phyloP scores from a whole-genome alignment of 1,284 basidiomycete genomes.

The Cronartium quercuum region DNA sequence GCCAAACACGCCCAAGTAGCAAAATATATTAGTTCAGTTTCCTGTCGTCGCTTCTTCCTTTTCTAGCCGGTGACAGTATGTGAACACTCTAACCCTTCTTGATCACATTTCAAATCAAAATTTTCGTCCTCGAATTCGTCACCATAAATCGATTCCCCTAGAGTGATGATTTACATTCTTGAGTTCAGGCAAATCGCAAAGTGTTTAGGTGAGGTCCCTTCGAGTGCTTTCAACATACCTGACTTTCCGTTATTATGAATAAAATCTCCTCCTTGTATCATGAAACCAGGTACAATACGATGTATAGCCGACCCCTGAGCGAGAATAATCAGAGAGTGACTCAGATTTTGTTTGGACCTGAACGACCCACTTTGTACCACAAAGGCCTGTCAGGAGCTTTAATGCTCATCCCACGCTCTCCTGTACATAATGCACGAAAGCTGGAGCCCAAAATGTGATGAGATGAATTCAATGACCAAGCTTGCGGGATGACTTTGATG shows the following conservation, averaged over 20 bases:
- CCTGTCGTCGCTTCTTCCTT: background rate
- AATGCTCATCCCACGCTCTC: slow-evolving; percentile 25
- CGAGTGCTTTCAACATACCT: background rate
- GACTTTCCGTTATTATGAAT: slow-evolving; percentile 26
- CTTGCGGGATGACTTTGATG: background rate
- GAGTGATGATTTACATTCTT: background rate
- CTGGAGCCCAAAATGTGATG: background rate
- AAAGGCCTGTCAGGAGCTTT: slow-evolving; percentile 5
- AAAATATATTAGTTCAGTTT: background rate
- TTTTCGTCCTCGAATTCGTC: slow-evolving; percentile 31
- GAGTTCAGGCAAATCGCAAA: background rate
- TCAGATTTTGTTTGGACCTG: background rate
- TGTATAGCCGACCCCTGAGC: slow-evolving; percentile 20
- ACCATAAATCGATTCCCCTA: slow-evolving; percentile 37
- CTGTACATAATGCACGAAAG: slow-evolving; percentile 30
- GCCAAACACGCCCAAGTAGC: background rate
- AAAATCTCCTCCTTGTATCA: slow-evolving; percentile 37
- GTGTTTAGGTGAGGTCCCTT: background rate
- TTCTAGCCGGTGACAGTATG: background rate
- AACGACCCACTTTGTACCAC: slow-evolving; percentile 23
- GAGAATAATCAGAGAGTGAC: background rate
- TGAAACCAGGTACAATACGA: slow-evolving; percentile 26
- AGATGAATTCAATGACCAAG: background rate
- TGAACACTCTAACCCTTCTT: slow-evolving; percentile 9
- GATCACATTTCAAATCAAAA: slow-evolving; percentile 25